Evolutionary conservation across 352 stramenopile genomes (phyloP), one percentile per base, ranked within the genome.

Genomic region (Peronospora farinosa): DNA sequence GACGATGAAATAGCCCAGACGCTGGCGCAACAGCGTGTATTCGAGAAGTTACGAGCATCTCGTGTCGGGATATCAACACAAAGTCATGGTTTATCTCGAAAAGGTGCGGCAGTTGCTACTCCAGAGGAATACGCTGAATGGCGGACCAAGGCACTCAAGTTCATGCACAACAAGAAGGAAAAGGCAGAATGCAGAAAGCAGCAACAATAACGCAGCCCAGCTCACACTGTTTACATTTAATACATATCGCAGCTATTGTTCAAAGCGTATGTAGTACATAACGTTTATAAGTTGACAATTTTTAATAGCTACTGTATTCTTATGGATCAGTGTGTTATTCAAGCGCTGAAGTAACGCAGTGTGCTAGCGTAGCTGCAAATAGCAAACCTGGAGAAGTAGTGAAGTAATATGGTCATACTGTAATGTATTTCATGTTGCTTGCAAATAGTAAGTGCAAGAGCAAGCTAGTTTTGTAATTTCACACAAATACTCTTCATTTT

Each of bases 41-140:
- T 71, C 11, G 44, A 67, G 11, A 57, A 53, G 37, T 10, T 70
- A 32, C 46, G 40, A n/a, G 47, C 19, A 35, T 50, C 47, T 55
- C 60, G 55, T 12, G 30, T 6, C 25, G 16, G 8, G 31, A 25
- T 37, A 36, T 30, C 38, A 19, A 21, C 5, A 10, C 39, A 56
- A 45, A 60, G 32, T 30, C 28, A 28, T 13, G 41, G 28, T 3
- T 23, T 19, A 36, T 40, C 21, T 21, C 35, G 37, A 19, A 46
- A 51, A 15, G 30, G 9, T 27, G 17, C 30, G 16, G 27, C 7
- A 9, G 53, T 40, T 43, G 62, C 62, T 5, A 65, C 62, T 1
- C 40, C 52, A 13, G 62, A 57, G 28, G 62, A 71, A 33, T 71
- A 71, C 28, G 62, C 62, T 3, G 52, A 64, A 11, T 71, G 62